Percentiles rank a stretch among this genome's conserved stretches.
Conservation (phyloP, 129 eudicot species). For the Apium graveolens region DNA sequence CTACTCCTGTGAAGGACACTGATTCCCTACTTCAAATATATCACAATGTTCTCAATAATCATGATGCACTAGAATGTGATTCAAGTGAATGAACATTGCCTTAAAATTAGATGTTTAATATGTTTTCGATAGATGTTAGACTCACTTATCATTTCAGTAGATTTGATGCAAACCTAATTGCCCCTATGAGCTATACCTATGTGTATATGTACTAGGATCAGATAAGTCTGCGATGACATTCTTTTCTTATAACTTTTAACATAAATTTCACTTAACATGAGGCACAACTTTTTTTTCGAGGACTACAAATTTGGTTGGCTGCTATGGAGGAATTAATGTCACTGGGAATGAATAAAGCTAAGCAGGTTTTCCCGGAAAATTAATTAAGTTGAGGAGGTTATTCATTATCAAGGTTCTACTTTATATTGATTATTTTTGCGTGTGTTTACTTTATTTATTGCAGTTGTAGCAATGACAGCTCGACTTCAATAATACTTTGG, state of each 20-base stretch:
- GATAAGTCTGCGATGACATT: background rate
- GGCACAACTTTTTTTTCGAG: conserved; percentile 60
- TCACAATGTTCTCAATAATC: background rate
- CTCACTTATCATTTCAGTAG: background rate
- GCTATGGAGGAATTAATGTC: conserved; percentile 82
- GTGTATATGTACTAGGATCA: background rate
- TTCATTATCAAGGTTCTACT: too few relatives aligned
- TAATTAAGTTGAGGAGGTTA: too few relatives aligned
- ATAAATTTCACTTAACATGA: background rate
- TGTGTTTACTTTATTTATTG: background rate
- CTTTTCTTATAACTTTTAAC: background rate
- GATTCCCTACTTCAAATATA: background rate
- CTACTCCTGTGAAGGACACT: background rate
- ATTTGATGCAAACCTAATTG: background rate
- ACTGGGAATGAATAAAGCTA: conserved; percentile 69
- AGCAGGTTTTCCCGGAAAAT: conserved; percentile 33
- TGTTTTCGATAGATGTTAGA: background rate
- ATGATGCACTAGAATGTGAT: background rate
- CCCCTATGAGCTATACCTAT: background rate
- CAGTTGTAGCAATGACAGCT: conserved; percentile 25
- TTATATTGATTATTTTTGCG: too few relatives aligned
- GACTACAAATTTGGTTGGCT: conserved; percentile 74
- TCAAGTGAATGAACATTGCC: background rate
- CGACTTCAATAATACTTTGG: conserved; percentile 4
- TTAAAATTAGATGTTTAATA: background rate